A percentile compares a stretch with the other conserved stretches of the same genome.
phyloP scores from a whole-genome alignment of 2,329 filamentous ascomycete genomes.

The Clonostachys rhizophaga region DNA sequence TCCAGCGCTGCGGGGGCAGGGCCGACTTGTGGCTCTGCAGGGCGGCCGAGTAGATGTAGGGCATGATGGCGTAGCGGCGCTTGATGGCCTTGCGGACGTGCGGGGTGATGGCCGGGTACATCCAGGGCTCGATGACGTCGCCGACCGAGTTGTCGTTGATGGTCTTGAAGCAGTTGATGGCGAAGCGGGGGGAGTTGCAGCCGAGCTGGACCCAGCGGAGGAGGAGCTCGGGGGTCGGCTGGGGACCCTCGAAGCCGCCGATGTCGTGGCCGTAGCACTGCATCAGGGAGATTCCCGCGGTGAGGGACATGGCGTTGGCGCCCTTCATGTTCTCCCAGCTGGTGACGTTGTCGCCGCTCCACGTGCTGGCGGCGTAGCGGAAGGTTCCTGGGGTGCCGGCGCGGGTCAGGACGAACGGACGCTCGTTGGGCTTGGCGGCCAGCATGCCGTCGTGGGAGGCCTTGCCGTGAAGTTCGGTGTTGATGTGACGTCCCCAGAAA shows the following conservation, averaged over 20 bases:
- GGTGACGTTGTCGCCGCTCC: conserved; percentile 72
- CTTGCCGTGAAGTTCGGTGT: conserved; percentile 69
- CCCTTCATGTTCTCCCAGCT: conserved; percentile 72
- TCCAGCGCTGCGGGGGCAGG: conserved; percentile 64
- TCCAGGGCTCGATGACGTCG: conserved; percentile 74
- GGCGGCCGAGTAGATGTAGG: conserved; percentile 64
- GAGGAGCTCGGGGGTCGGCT: conserved; percentile 65
- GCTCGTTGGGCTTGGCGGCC: conserved; percentile 49
- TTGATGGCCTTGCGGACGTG: conserved; percentile 62
- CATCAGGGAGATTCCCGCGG: conserved; percentile 62
- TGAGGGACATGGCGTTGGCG: conserved; percentile 64
- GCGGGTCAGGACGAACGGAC: conserved; percentile 66
- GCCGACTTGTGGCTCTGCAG: conserved; percentile 58
- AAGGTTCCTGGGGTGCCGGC: conserved; percentile 68
- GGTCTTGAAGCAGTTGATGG: conserved; percentile 78
- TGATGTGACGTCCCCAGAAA: conserved; percentile 64
- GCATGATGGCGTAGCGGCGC: conserved; percentile 66
- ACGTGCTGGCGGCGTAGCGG: conserved; percentile 65
- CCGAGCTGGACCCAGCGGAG: conserved; percentile 72
- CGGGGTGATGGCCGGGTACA: conserved; percentile 64
- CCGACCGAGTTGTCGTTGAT: conserved; percentile 61
- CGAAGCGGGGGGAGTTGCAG: conserved; percentile 64
- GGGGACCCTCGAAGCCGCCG: conserved; percentile 67
- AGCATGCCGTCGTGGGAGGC: conserved; percentile 64
- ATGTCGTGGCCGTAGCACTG: conserved; percentile 72